Conservation (phyloP, 495 filamentous ascomycete species). For the Penicillium odoratum region DNA sequence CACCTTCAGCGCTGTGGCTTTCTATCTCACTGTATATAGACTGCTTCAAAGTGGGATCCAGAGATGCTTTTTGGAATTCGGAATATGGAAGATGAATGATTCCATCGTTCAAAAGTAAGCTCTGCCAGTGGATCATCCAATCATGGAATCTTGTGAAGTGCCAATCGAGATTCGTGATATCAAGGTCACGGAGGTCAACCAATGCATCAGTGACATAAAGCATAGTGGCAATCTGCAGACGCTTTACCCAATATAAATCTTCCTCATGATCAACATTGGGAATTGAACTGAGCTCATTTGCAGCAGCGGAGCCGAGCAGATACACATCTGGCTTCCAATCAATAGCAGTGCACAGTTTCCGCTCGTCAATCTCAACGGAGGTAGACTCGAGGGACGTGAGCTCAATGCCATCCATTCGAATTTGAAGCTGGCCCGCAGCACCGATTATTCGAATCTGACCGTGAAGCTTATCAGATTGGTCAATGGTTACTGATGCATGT, state of each 20-base stretch:
- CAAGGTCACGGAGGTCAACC: slow-evolving; percentile 11
- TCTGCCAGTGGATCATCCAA: slow-evolving; percentile 24
- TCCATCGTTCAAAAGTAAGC: slow-evolving; percentile 12
- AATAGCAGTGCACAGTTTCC: slow-evolving; percentile 25
- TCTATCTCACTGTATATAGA: slow-evolving; percentile 25
- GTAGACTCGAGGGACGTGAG: slow-evolving; percentile 29
- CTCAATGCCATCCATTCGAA: slow-evolving; percentile 30
- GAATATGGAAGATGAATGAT: slow-evolving; percentile 24
- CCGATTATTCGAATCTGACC: slow-evolving; percentile 26
- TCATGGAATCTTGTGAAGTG: slow-evolving; percentile 26
- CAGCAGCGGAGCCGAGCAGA: slow-evolving; percentile 20
- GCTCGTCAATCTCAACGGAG: slow-evolving; percentile 7
- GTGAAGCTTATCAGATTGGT: slow-evolving; percentile 23
- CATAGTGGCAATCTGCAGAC: slow-evolving; percentile 28
- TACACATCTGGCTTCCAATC: slow-evolving; percentile 26
- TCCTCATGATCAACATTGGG: not conserved
- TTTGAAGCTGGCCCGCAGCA: slow-evolving; percentile 1
- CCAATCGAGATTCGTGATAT: slow-evolving; percentile 16
- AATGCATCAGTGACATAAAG: slow-evolving; percentile 28
- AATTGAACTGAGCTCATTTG: slow-evolving; percentile 12
- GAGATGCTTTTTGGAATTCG: slow-evolving; percentile 14
- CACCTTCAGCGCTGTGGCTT: slow-evolving; percentile 26
- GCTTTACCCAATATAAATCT: slow-evolving; percentile 19
- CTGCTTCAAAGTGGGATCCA: slow-evolving; percentile 15
- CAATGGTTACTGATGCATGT: slow-evolving; percentile 17